phyloP scores from a whole-genome alignment of 1,139 yeast species.

The Geotrichum europaeum region DNA sequence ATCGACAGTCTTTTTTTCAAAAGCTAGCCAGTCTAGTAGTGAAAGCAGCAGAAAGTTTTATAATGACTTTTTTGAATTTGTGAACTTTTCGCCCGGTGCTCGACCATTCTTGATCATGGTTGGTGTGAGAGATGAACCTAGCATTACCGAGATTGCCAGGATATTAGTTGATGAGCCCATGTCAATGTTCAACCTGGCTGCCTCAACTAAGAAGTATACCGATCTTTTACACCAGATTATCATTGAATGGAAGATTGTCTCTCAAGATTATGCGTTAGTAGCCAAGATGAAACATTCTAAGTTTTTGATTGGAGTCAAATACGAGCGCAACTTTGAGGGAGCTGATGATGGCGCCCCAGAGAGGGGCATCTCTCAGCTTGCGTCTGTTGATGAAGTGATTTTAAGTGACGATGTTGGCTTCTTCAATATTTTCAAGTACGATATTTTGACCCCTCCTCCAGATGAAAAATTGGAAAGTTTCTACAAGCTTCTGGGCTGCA shows the following conservation, averaged over 20 bases:
- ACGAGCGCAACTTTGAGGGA: slow-evolving; percentile 14
- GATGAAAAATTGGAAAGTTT: slow-evolving; percentile 31
- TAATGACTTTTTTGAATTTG: slow-evolving; percentile 31
- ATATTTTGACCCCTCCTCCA: slow-evolving; percentile 37
- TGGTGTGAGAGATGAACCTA: slow-evolving; percentile 37
- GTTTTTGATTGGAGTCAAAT: slow-evolving; percentile 32
- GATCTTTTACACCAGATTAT: slow-evolving; percentile 28
- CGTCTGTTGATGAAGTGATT: slow-evolving; percentile 31
- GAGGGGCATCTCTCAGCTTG: slow-evolving; percentile 22
- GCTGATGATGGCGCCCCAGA: slow-evolving; percentile 10
- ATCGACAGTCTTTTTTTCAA: slow-evolving; percentile 24
- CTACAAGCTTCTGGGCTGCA: slow-evolving; percentile 32
- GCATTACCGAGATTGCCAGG: slow-evolving; percentile 31
- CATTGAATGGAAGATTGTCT: slow-evolving; percentile 27
- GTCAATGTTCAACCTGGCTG: slow-evolving; percentile 29
- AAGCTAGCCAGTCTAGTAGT: slow-evolving; percentile 2
- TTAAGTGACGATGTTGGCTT: slow-evolving; percentile 38
- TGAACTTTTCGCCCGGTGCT: slow-evolving; percentile 26
- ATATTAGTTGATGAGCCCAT: slow-evolving; percentile 31
- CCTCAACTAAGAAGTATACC: slow-evolving; percentile 26
- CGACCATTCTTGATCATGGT: slow-evolving; percentile 32
- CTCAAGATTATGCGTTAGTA: slow-evolving; percentile 26
- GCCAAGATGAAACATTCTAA: slow-evolving; percentile 27
- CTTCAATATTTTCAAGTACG: slow-evolving; percentile 34
- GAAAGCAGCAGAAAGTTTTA: slow-evolving; percentile 23